Evolutionary conservation across 2,329 filamentous ascomycete species (phyloP).

Genomic region (Sporothrix phasma): DNA sequence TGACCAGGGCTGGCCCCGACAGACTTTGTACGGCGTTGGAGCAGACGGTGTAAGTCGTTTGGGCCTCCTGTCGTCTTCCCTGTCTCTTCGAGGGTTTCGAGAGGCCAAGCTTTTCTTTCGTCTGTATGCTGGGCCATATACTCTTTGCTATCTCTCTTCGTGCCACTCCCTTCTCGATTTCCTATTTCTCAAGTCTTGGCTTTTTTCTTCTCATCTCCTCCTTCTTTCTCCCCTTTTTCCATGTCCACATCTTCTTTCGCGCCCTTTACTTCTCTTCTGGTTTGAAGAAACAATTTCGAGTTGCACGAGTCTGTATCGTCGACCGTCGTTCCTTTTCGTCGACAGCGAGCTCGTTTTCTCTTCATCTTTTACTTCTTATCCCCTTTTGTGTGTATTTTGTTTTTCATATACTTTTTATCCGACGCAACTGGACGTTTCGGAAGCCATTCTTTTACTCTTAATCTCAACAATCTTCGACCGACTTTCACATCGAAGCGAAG

Average conservation of each 20-base stretch:
- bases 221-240: neutral
- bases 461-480: neutral
- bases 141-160: conserved; percentile 15
- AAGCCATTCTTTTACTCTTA: conserved; percentile 1
- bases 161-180: conserved; percentile 12
- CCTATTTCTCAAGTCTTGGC: conserved; percentile 7
- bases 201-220: conserved; percentile 14
- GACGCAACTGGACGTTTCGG: conserved; percentile 1
- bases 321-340: neutral
- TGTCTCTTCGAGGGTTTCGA: neutral
- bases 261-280: neutral
- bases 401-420: neutral
- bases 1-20: neutral
- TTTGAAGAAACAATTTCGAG: neutral
- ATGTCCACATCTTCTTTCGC: neutral
- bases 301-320: neutral
- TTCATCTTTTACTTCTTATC: neutral
- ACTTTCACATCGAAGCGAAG: neutral
- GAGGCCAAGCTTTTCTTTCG: neutral
- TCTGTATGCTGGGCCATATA: conserved; percentile 1
- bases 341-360: neutral
- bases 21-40: too few relatives aligned
- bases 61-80: neutral
- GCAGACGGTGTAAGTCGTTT: neutral
- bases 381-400: neutral